phyloP scores from a whole-genome alignment of 1,139 yeast genomes.

The Arxiozyma telluris region DNA sequence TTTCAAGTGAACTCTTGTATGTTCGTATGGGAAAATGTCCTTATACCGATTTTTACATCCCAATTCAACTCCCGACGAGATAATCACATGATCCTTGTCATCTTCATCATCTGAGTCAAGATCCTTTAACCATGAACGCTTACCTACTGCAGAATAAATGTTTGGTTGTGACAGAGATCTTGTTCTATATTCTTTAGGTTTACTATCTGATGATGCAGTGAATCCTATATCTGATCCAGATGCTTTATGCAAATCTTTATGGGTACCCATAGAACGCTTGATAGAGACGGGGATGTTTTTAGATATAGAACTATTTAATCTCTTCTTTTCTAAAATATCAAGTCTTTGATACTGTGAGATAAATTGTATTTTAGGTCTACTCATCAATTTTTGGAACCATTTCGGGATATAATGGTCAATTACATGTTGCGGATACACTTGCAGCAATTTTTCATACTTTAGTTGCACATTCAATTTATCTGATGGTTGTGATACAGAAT shows the following conservation, averaged over 20 bases:
- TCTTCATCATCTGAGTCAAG: slow-evolving; percentile 19
- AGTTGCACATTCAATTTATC: slow-evolving; percentile 24
- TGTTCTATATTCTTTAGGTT: slow-evolving; percentile 4
- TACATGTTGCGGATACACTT: slow-evolving; percentile 10
- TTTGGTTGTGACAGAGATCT: slow-evolving; percentile 21
- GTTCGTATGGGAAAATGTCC: slow-evolving; percentile 73
- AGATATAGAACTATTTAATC: slow-evolving; percentile 29
- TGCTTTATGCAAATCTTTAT: slow-evolving; percentile 2
- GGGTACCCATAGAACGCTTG: slow-evolving; percentile 1
- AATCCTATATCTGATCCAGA: slow-evolving; percentile 5
- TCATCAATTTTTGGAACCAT: slow-evolving; percentile 34
- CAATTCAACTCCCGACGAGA: slow-evolving; percentile 65
- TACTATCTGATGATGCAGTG: slow-evolving; percentile 1
- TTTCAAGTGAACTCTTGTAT: slow-evolving; percentile 50
- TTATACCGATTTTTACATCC: slow-evolving; percentile 72
- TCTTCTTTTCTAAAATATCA: slow-evolving; percentile 35
- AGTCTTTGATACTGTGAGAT: slow-evolving; percentile 33
- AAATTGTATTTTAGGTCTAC: slow-evolving; percentile 25
- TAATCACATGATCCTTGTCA: slow-evolving; percentile 30
- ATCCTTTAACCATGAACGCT: slow-evolving; percentile 12
- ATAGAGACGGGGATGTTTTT: slow-evolving; percentile 5
- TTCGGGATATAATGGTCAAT: slow-evolving; percentile 28
- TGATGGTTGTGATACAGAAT: background rate
- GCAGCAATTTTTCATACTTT: slow-evolving; percentile 15
- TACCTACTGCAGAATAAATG: slow-evolving; percentile 7